Conservation (phyloP, 164 flowering plant genomes). For the Warburgia ugandensis region DNA sequence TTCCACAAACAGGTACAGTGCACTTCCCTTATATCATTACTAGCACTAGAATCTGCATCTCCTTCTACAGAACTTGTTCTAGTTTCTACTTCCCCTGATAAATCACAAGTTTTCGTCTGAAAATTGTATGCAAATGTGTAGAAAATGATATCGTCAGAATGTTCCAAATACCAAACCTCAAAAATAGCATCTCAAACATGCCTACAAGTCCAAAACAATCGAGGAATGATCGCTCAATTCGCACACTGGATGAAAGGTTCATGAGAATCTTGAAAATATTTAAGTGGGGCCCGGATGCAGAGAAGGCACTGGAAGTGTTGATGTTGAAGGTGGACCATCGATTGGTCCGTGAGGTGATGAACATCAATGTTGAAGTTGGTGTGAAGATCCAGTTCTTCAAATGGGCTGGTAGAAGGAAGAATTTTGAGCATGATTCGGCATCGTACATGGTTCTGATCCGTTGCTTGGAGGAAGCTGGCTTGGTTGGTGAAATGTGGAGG, state of each 20-base stretch:
- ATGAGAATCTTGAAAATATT: slow-evolving; percentile 90
- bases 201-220: slow-evolving; percentile 11
- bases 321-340: slow-evolving; percentile 75
- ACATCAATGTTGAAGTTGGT: slow-evolving; percentile 54
- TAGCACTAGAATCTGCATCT: no score
- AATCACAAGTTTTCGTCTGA: no score
- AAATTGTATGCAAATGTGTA: slow-evolving; percentile 14
- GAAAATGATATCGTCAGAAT: slow-evolving; percentile 78
- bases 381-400: slow-evolving; percentile 83
- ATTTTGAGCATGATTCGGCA: slow-evolving; percentile 63
- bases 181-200: slow-evolving; percentile 14
- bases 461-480: slow-evolving; percentile 57
- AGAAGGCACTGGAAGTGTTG: slow-evolving; percentile 85
- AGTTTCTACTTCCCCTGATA: background rate
- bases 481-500: slow-evolving; percentile 78
- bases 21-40: no score
- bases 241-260: slow-evolving; percentile 78
- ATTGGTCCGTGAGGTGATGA: slow-evolving; percentile 67
- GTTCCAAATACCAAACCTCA: slow-evolving; percentile 43
- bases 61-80: background rate
- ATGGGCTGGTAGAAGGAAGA: slow-evolving; percentile 77
- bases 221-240: slow-evolving; percentile 27
- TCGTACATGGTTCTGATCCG: slow-evolving; percentile 74
- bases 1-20: slow-evolving; percentile 75
- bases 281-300: slow-evolving; percentile 97